phyloP scores from a whole-genome alignment of 257 asterid genomes.

The Hygrophila difformis region DNA sequence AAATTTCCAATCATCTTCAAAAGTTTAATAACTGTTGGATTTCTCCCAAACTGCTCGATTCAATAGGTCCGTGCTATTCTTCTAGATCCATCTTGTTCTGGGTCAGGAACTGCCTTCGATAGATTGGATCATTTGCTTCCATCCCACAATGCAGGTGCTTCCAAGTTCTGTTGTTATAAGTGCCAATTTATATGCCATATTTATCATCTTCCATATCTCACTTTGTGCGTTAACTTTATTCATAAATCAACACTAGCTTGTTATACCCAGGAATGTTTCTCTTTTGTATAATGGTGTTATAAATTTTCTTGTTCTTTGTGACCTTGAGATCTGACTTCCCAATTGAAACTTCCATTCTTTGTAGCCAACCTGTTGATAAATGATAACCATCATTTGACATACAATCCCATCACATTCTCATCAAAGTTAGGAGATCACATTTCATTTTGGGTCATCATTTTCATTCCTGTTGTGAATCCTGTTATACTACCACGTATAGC shows the following conservation, averaged over 20 bases:
- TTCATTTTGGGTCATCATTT: background rate
- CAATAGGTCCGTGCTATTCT: constrained; percentile 77
- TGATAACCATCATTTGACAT: too few relatives aligned
- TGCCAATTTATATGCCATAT: background rate
- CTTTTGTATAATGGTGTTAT: too few relatives aligned
- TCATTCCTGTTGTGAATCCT: background rate
- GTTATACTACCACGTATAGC: too few relatives aligned
- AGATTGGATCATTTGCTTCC: constrained; percentile 94
- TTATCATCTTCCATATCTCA: background rate
- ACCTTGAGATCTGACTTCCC: too few relatives aligned
- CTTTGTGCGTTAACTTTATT: too few relatives aligned
- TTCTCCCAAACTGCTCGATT: background rate
- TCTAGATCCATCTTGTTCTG: constrained; percentile 94
- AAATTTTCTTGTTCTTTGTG: too few relatives aligned
- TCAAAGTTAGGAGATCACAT: too few relatives aligned
- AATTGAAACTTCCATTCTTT: too few relatives aligned
- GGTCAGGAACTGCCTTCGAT: constrained; percentile 82
- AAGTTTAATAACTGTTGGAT: background rate
- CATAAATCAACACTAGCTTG: too few relatives aligned
- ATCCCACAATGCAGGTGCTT: constrained; percentile 57
- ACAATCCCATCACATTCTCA: too few relatives aligned
- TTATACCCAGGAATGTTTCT: too few relatives aligned
- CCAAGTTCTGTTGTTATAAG: background rate
- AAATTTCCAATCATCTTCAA: background rate
- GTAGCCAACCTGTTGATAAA: too few relatives aligned